phyloP scores from a whole-genome alignment of 2,329 filamentous ascomycete species.

The Blastomyces silverae region DNA sequence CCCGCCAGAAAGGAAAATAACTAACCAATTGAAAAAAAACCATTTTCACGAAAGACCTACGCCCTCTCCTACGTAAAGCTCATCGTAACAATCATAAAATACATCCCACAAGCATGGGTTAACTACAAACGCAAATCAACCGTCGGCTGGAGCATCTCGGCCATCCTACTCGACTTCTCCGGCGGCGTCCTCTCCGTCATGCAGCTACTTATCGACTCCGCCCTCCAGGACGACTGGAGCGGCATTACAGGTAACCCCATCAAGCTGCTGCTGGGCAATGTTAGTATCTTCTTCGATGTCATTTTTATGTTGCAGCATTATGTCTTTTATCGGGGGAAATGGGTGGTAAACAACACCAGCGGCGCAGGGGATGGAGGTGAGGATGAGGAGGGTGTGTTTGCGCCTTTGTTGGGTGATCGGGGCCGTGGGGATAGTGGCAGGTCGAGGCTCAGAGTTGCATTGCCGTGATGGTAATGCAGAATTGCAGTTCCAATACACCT shows the following conservation, averaged over 20 bases:
- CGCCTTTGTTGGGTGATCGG: slow-evolving; percentile 3
- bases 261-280: slow-evolving; percentile 79
- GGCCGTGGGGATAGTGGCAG: background rate
- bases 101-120: slow-evolving; percentile 74
- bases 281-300: slow-evolving; percentile 77
- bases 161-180: slow-evolving; percentile 74
- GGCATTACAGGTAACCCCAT: slow-evolving; percentile 86
- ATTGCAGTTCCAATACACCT: background rate
- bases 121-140: slow-evolving; percentile 85
- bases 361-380: background rate
- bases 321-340: slow-evolving; percentile 56
- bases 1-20: background rate
- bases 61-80: slow-evolving; percentile 84
- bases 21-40: background rate
- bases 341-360: slow-evolving; percentile 12
- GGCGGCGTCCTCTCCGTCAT: slow-evolving; percentile 75
- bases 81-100: slow-evolving; percentile 82
- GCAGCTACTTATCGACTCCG: slow-evolving; percentile 80
- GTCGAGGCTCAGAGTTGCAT: background rate
- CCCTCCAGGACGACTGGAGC: slow-evolving; percentile 77
- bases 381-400: background rate
- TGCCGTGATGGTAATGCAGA: background rate
- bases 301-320: slow-evolving; percentile 89
- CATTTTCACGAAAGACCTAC: slow-evolving; percentile 44
- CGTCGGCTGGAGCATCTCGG: slow-evolving; percentile 75